Evolutionary conservation across 139 green algal species (phyloP).

Genomic region (Tetraselmis chui): DNA sequence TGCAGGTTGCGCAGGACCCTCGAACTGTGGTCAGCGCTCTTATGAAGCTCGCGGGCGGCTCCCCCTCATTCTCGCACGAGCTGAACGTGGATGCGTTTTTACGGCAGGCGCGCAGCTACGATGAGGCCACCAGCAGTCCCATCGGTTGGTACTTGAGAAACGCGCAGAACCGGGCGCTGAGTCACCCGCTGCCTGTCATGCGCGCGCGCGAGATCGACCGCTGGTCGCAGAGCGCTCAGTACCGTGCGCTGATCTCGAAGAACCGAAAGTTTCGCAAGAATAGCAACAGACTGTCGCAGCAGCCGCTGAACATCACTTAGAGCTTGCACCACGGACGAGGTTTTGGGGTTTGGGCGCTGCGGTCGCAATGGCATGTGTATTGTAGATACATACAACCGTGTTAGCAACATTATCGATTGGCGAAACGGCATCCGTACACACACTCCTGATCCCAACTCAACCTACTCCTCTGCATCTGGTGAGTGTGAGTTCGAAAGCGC

Average conservation of each 20-base stretch:
- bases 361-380: no score
- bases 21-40: constrained; percentile 71
- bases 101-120: constrained; percentile 73
- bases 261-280: background rate
- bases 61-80: constrained; percentile 64
- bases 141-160: constrained; percentile 81
- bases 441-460: no score
- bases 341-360: no score
- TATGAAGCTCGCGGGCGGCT: constrained; percentile 94
- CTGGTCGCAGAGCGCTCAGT: constrained; percentile 46
- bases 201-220: constrained; percentile 76
- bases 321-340: no score
- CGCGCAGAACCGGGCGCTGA: constrained; percentile 73
- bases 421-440: no score
- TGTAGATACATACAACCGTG: no score
- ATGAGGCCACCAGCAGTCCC: constrained; percentile 60
- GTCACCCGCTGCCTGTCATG: constrained; percentile 84
- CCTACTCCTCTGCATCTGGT: no score
- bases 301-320: background rate
- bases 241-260: constrained; percentile 22
- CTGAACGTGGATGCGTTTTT: constrained; percentile 94
- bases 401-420: no score
- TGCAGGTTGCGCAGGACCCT: constrained; percentile 17
- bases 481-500: no score
- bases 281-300: background rate